Percentiles rank a stretch among this genome's conserved stretches.
Evolutionary conservation across 305 asterid species (phyloP).

Genomic region (Lippia alba): DNA sequence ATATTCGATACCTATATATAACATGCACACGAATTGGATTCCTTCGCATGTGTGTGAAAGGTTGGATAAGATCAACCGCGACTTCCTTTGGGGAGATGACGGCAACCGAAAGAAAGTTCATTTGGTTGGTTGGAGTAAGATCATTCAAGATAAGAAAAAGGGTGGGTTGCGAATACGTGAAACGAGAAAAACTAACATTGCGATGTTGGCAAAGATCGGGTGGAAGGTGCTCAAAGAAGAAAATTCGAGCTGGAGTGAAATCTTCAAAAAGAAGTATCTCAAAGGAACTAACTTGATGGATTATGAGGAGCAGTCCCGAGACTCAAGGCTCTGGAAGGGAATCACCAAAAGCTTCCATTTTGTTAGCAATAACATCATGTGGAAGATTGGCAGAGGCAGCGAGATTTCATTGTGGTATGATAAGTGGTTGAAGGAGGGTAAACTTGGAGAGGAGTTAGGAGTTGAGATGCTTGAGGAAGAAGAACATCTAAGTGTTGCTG

Average conservation of each 20-base stretch:
- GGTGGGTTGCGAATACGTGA: neutral
- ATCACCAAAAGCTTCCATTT: neutral
- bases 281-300: neutral
- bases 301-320: neutral
- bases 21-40: neutral
- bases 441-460: neutral
- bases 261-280: too few species aligned
- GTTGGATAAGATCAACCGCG: neutral
- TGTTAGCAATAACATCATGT: too few species aligned
- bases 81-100: neutral
- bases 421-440: neutral
- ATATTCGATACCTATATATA: neutral
- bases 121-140: neutral
- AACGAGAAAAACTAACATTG: neutral
- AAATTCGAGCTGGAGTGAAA: neutral
- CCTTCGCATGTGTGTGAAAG: neutral
- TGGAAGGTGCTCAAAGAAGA: neutral
- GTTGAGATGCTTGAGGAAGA: neutral
- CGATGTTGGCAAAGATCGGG: neutral
- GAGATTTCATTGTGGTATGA: neutral
- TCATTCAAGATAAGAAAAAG: too few species aligned
- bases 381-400: neutral
- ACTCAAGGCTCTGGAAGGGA: neutral
- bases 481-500: too few species aligned
- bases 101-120: neutral